Evolutionary conservation across 148 eudicot species (phyloP).

Genomic region (Amaranthus cruentus): DNA sequence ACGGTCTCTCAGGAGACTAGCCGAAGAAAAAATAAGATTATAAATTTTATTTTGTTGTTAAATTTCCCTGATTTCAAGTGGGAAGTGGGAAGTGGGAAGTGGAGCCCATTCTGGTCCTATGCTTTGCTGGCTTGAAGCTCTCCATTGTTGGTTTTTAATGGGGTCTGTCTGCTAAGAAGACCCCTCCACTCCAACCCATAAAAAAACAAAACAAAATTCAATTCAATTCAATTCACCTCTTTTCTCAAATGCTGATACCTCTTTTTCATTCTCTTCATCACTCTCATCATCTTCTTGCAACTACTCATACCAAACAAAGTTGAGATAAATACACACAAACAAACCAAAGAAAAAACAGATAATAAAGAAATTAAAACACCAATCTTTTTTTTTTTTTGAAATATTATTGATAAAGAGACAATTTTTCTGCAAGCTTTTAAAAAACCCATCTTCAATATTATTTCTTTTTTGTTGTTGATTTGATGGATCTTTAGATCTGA

Average conservation of each 20-base stretch:
- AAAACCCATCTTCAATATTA: conserved; percentile 14
- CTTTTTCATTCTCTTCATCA: conserved; percentile 21
- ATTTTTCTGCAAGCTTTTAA: not conserved
- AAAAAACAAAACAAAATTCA: not conserved
- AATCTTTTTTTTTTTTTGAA: conserved; percentile 11
- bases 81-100: conserved; percentile 51
- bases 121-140: conserved; percentile 80
- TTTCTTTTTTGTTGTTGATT: conserved; percentile 19
- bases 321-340: not conserved
- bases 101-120: conserved; percentile 69
- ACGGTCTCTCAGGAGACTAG: too few species aligned
- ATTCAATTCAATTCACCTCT: conserved; percentile 17
- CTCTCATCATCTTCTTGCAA: conserved; percentile 24
- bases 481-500: conserved; percentile 56
- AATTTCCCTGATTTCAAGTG: conserved; percentile 20
- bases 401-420: not conserved
- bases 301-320: conserved; percentile 18
- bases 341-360: not conserved
- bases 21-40: too few species aligned
- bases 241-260: conserved; percentile 13
- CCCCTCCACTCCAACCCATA: not conserved
- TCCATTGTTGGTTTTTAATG: conserved; percentile 51
- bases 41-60: not conserved
- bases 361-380: not conserved
- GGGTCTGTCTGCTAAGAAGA: conserved; percentile 45